Base-by-base conservation (phyloP, 2,329 filamentous ascomycete genomes). In the Emergomyces africanus region DNA sequence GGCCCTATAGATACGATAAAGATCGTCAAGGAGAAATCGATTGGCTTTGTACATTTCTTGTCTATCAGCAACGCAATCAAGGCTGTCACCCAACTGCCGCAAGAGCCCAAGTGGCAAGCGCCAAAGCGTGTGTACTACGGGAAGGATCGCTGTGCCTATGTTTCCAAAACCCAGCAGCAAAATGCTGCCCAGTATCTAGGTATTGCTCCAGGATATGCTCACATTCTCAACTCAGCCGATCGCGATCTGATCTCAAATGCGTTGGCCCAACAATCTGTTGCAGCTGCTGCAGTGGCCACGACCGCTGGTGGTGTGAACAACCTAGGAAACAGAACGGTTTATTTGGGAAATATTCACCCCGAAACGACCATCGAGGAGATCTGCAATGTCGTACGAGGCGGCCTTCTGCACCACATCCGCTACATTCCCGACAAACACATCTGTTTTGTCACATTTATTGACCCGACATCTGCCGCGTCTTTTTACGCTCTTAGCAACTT, bases 401-500 rank as follows among this genome's bases (percentile, higher is more conserved):
- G 94, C 67, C 82, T 99, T 64, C 81, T 99, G 67, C 94, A 99
- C 74, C 94, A 99, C 74, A 95, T 99, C 73, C 90, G 94, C 66
- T 99, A 97, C 76, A 99, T 99, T 67, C 94, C 94, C 6, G 94
- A 99, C 78, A 99, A 99, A 83, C 94, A 99, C 77, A 99, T 99
- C 67, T 99, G 94, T 80, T 99, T 99, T 71, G 94, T 99, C 60
- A 99, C 94, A 1, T 99, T 99, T 76, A 97, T 99, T 73, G 94
- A 99, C 70, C 94, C 94, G 9, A 99, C 94, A 28, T 95, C 94
- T 3, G 94, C 94, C 28, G 94, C 94, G 46, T 96, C 92, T 0
- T 99, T 99, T 79, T 99, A 96, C 68, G 94, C 94, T 48, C 79
- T 99, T 61, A 96, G 91, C 81, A 97, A 97, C 75, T 80, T 99